Conservation (phyloP, 1,284 basidiomycete genomes). For the Sparassis latifolia region DNA sequence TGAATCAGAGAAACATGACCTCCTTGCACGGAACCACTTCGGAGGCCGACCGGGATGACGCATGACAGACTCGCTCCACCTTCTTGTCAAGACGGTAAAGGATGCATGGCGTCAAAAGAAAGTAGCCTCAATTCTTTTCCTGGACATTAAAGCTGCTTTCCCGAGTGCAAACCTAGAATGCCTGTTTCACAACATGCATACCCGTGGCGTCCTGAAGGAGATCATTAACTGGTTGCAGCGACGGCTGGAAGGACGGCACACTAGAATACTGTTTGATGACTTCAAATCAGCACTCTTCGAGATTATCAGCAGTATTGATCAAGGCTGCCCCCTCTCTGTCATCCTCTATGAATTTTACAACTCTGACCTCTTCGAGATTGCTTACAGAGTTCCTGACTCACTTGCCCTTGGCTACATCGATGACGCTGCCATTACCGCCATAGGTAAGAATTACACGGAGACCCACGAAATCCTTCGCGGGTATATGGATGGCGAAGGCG, state of each 20-base stretch:
- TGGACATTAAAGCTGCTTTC: conserved; percentile 24
- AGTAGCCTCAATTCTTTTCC: conserved; percentile 18
- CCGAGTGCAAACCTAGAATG: conserved; percentile 23
- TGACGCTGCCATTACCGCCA: conserved; percentile 10
- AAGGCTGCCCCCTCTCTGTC: too few species aligned
- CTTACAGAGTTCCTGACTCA: conserved; percentile 21
- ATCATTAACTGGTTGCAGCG: conserved; percentile 18
- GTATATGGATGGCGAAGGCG: not conserved
- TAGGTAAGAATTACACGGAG: conserved; percentile 7
- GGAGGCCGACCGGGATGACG: conserved; percentile 28
- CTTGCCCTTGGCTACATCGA: conserved; percentile 11
- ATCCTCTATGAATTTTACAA: conserved; percentile 28
- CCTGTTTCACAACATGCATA: conserved; percentile 27
- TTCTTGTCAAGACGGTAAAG: conserved; percentile 11
- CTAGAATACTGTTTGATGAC: conserved; percentile 23
- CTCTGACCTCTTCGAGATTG: conserved; percentile 11
- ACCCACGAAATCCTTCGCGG: conserved; percentile 17
- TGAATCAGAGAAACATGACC: conserved; percentile 15
- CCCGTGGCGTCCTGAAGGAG: conserved; percentile 20
- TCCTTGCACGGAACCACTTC: conserved; percentile 8
- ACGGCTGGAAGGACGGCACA: conserved; percentile 9
- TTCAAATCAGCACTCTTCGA: conserved; percentile 16
- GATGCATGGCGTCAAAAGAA: conserved; percentile 25
- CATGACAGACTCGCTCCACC: conserved; percentile 31
- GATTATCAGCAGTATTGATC: conserved; percentile 12